phyloP scores from a whole-genome alignment of 768 basidiomycete genomes.

The Lactarius psammicola region DNA sequence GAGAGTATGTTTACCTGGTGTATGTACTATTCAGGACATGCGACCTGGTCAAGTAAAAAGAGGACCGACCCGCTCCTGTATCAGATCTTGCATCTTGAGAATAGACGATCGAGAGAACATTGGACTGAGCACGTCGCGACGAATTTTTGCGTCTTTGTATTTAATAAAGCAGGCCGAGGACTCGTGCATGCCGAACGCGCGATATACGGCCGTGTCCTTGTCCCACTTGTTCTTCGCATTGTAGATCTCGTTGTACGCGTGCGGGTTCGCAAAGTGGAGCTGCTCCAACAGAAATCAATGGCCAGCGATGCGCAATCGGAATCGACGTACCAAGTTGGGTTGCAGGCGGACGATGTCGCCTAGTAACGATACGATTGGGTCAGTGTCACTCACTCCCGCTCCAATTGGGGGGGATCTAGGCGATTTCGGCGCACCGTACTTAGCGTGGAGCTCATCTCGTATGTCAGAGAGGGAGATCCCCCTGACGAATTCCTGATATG shows the following conservation, averaged over 20 bases:
- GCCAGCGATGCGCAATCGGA: not conserved
- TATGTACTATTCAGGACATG: not conserved
- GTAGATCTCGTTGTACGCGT: conserved; percentile 44
- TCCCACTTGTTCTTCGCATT: conserved; percentile 35
- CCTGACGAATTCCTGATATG: conserved; percentile 26
- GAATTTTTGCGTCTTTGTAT: conserved; percentile 38
- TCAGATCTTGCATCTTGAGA: conserved; percentile 38
- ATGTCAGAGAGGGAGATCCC: conserved; percentile 34
- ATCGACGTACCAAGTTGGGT: conserved; percentile 39
- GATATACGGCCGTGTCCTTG: conserved; percentile 40
- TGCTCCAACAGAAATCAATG: conserved; percentile 24
- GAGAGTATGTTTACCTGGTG: conserved; percentile 13
- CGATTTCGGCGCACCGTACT: conserved; percentile 36
- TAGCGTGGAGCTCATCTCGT: conserved; percentile 38
- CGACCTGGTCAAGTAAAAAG: not conserved
- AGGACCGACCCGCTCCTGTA: conserved; percentile 38
- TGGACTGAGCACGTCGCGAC: conserved; percentile 40
- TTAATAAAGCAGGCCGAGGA: conserved; percentile 41
- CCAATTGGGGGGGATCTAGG: not conserved
- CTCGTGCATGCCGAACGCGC: conserved; percentile 39
- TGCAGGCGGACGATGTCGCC: conserved; percentile 42
- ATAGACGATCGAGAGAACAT: conserved; percentile 45
- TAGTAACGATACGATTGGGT: conserved; percentile 11
- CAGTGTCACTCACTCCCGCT: not conserved
- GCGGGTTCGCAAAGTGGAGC: conserved; percentile 46